Percentiles rank a stretch among this genome's conserved stretches.
Conservation (phyloP, 2,329 filamentous ascomycete genomes). For the Aspergillus hortae region DNA sequence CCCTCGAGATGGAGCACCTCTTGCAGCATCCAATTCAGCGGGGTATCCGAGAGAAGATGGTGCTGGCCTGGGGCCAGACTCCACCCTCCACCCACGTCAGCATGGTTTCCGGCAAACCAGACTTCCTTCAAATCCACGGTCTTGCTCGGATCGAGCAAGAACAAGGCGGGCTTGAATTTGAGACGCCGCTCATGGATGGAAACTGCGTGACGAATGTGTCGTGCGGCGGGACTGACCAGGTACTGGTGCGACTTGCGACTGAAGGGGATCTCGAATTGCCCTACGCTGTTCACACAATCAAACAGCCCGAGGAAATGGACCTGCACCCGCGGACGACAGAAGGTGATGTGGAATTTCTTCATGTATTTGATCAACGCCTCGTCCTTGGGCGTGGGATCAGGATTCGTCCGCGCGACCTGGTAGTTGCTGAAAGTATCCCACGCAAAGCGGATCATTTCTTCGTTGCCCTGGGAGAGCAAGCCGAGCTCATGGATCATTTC, state of each 20-base stretch:
- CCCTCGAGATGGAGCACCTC: slow-evolving; percentile 35
- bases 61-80: slow-evolving; percentile 28
- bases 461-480: slow-evolving; percentile 50
- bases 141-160: slow-evolving; percentile 26
- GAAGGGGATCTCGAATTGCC: slow-evolving; percentile 15
- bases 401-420: slow-evolving; percentile 29
- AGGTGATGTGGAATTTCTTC: slow-evolving; percentile 47
- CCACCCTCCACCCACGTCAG: slow-evolving; percentile 55
- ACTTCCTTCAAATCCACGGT: slow-evolving; percentile 50
- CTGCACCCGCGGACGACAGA: slow-evolving; percentile 45
- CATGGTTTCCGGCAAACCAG: slow-evolving; percentile 55
- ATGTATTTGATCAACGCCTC: slow-evolving; percentile 26
- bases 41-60: slow-evolving; percentile 46
- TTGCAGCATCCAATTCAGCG: slow-evolving; percentile 53
- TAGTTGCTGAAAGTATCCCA: slow-evolving; percentile 32
- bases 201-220: slow-evolving; percentile 51
- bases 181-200: slow-evolving; percentile 53
- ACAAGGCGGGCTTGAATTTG: slow-evolving; percentile 53
- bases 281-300: slow-evolving; percentile 53
- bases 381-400: slow-evolving; percentile 9
- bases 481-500: slow-evolving; percentile 51
- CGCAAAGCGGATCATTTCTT: slow-evolving; percentile 53
- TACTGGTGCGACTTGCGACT: slow-evolving; percentile 32
- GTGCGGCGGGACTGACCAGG: slow-evolving; percentile 42
- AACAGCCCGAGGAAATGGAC: slow-evolving; percentile 56